phyloP scores from a whole-genome alignment of 257 asterid genomes.

The Ballota nigra region DNA sequence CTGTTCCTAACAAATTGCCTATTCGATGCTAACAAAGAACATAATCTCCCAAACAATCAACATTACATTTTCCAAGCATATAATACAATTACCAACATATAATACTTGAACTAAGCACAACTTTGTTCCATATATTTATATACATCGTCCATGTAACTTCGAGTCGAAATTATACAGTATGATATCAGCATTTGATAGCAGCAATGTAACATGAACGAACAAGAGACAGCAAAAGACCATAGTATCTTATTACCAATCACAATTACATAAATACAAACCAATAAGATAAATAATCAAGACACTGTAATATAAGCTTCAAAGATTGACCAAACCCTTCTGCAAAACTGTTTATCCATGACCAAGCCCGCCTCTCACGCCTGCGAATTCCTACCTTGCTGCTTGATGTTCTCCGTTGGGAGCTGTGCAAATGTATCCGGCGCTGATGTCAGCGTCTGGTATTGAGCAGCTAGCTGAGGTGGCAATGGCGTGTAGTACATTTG shows the following conservation, averaged over 20 bases:
- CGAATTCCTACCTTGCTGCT: slow-evolving; percentile 40
- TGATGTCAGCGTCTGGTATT: slow-evolving; percentile 55
- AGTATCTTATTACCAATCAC: slow-evolving; percentile 42
- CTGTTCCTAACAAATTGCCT: background rate
- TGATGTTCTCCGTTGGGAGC: slow-evolving; percentile 39
- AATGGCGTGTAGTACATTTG: slow-evolving; percentile 66
- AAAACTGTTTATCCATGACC: slow-evolving; percentile 58
- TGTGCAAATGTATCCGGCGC: slow-evolving; percentile 42
- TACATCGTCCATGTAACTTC: slow-evolving; percentile 23
- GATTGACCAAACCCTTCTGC: slow-evolving; percentile 51
- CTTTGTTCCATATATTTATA: slow-evolving; percentile 11
- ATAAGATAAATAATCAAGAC: slow-evolving; percentile 31
- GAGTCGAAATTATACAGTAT: slow-evolving; percentile 37
- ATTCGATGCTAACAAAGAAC: background rate
- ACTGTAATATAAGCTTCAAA: slow-evolving; percentile 34
- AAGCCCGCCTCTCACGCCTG: slow-evolving; percentile 50
- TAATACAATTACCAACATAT: background rate
- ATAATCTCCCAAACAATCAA: background rate
- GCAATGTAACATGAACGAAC: slow-evolving; percentile 21
- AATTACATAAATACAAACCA: slow-evolving; percentile 52
- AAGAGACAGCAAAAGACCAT: slow-evolving; percentile 22
- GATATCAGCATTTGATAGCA: slow-evolving; percentile 30
- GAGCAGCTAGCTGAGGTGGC: slow-evolving; percentile 64
- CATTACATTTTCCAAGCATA: background rate
- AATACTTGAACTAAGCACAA: slow-evolving; percentile 1